Base-by-base conservation (phyloP, 768 basidiomycete genomes). In the Mrakia gelida region DNA sequence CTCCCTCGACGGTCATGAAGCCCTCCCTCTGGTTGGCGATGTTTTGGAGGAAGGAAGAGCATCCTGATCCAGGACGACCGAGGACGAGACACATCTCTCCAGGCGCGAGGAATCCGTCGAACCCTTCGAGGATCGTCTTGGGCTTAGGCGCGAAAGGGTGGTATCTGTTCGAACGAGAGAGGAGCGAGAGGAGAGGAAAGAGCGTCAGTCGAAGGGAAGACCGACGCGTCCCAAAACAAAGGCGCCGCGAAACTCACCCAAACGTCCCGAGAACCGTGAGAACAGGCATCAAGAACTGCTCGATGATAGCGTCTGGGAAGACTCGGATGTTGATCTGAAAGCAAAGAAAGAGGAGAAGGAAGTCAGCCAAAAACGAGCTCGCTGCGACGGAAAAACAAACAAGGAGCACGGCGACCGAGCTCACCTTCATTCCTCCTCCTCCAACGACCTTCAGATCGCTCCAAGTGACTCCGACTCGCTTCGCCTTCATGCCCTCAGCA, bases 11-110 rank as follows among this genome's bases (percentile, higher is more conserved):
- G 2, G 85, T 82, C 76, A 92, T 87, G 81, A 88, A 95, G 78
- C 91, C 91, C 4, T 86, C 85, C 0, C 90, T 88, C 80, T 90
- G 89, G 82, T 95, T 94, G 26, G 94, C 88, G 71, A 96, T 88
- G 0, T 88, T 88, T 83, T 94, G 93, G 75, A 97, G 88, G 71
- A 97, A 87, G 0, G 94, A 93, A 41, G 88, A 90, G 83, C 94
- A 95, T 3, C 94, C 94, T 0, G 92, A 90, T 23, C 92, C 92
- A 62, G 59, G 56, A 16, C 61, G 70, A 18, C 88, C 91, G 61
- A 80, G 81, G 23, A 84, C 83, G 90, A 92, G 86, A 7, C 90
- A 86, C 90, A 91, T 91, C 80, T 91, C 90, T 43, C 90, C 90
- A 0, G 90, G 89, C 21, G 86, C 85, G 45, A 90, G 84, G 21